phyloP scores from a whole-genome alignment of 2,329 filamentous ascomycete genomes.

The Raffaelea deltoideospora region DNA sequence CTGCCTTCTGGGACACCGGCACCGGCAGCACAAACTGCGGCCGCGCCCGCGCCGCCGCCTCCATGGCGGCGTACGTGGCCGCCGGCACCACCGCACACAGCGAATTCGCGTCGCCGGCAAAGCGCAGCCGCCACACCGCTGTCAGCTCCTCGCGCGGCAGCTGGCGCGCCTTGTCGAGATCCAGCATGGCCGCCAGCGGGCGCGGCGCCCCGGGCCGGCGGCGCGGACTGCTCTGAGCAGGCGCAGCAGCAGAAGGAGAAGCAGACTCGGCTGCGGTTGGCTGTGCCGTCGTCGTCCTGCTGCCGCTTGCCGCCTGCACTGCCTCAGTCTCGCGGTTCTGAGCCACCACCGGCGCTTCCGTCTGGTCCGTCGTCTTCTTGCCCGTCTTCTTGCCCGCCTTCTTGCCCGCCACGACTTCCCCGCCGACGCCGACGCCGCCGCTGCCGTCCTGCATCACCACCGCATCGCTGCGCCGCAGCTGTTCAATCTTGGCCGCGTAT shows the following conservation, averaged over 20 bases:
- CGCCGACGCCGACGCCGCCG: not conserved
- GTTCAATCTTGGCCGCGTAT: slow-evolving; percentile 71
- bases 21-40: slow-evolving; percentile 88
- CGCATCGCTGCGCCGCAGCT: slow-evolving; percentile 53
- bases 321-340: no score
- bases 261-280: not conserved
- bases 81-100: slow-evolving; percentile 75
- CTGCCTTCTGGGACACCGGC: no score
- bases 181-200: slow-evolving; percentile 42
- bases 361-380: not conserved
- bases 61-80: slow-evolving; percentile 58
- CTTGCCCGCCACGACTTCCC: no score
- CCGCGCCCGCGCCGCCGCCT: slow-evolving; percentile 52
- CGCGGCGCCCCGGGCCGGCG: slow-evolving; percentile 16
- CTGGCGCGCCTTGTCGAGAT: slow-evolving; percentile 59
- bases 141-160: slow-evolving; percentile 74
- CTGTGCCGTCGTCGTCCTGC: not conserved
- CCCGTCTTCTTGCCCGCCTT: not conserved
- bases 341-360: not conserved
- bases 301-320: not conserved
- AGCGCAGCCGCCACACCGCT: slow-evolving; percentile 77
- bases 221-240: not conserved
- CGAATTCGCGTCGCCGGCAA: slow-evolving; percentile 55
- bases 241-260: slow-evolving; percentile 14
- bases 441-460: slow-evolving; percentile 20